A percentile compares a stretch with the other conserved stretches of the same genome.
phyloP scores from a whole-genome alignment of 768 basidiomycete species.

The Termitomyces sp. region DNA sequence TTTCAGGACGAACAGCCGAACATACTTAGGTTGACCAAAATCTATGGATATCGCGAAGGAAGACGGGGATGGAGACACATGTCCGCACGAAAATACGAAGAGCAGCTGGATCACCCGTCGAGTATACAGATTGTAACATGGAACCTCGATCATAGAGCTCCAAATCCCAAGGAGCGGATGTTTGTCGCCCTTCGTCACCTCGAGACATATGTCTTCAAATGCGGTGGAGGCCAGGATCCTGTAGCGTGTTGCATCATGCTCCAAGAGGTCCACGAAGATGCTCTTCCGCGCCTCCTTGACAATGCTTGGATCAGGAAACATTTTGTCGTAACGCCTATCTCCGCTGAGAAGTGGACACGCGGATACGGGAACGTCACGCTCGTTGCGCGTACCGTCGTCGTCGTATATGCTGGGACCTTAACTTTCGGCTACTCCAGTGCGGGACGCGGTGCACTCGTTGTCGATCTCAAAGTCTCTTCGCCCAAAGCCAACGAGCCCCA shows the following conservation, averaged over 20 bases:
- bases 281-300: conserved; percentile 45
- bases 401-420: conserved; percentile 46
- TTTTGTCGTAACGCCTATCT: conserved; percentile 57
- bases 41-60: conserved; percentile 37
- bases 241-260: conserved; percentile 62
- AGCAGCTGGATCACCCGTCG: conserved; percentile 20
- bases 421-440: conserved; percentile 48
- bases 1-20: conserved; percentile 22
- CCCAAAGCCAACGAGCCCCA: conserved; percentile 26
- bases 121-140: conserved; percentile 61
- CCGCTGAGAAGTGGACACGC: conserved; percentile 50
- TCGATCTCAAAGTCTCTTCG: conserved; percentile 47
- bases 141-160: conserved; percentile 58
- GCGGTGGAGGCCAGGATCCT: conserved; percentile 41
- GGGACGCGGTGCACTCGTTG: conserved; percentile 53
- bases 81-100: conserved; percentile 27
- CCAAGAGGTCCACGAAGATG: conserved; percentile 55
- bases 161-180: conserved; percentile 39
- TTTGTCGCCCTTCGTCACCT: conserved; percentile 49
- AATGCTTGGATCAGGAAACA: conserved; percentile 60
- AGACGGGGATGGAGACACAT: conserved; percentile 45
- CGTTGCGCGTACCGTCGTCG: conserved; percentile 50
- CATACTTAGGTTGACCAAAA: conserved; percentile 23
- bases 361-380: conserved; percentile 74
- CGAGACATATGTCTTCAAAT: conserved; percentile 46